Percentiles rank a stretch among this genome's conserved stretches.
These are phyloP conservation scores for Paracoccidioides brasiliensis DNA, from an alignment of 2,329 filamentous ascomycete species.

Conservation along the genomic window DNA sequence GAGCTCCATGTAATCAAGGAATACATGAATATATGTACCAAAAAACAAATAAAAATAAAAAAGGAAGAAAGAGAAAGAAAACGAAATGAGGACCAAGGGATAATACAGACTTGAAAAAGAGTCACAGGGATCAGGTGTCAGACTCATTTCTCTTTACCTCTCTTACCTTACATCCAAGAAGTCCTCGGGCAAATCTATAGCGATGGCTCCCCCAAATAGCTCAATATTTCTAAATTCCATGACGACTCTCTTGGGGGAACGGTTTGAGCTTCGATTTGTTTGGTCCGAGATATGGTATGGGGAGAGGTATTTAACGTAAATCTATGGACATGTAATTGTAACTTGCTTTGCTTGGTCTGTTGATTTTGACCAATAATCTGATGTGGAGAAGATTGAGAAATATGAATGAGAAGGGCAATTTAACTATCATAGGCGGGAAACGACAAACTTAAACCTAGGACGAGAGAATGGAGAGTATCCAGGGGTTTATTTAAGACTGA, in stretches of 20 bases:
- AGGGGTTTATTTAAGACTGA: background rate
- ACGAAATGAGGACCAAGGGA: no score
- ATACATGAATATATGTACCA: background rate
- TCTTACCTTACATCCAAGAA: constrained; percentile 16
- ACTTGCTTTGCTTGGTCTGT: background rate
- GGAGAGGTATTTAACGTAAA: no score
- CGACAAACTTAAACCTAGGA: no score
- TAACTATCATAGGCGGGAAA: no score
- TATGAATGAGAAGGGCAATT: no score
- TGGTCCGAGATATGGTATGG: no score
- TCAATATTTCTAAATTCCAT: constrained; percentile 5
- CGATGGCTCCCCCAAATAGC: constrained; percentile 18
- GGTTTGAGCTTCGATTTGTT: background rate
- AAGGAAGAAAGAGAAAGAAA: background rate
- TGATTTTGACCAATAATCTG: background rate
- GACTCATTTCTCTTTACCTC: background rate
- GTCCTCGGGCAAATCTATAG: constrained; percentile 11
- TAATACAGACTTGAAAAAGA: background rate
- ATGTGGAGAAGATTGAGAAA: background rate
- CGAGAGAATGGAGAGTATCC: background rate
- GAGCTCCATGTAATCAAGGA: background rate
- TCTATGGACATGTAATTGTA: background rate
- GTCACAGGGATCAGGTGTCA: background rate
- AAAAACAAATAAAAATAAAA: background rate
- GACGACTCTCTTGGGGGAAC: background rate